phyloP scores from a whole-genome alignment of 352 stramenopile species.

The Globisporangium viniferum region DNA sequence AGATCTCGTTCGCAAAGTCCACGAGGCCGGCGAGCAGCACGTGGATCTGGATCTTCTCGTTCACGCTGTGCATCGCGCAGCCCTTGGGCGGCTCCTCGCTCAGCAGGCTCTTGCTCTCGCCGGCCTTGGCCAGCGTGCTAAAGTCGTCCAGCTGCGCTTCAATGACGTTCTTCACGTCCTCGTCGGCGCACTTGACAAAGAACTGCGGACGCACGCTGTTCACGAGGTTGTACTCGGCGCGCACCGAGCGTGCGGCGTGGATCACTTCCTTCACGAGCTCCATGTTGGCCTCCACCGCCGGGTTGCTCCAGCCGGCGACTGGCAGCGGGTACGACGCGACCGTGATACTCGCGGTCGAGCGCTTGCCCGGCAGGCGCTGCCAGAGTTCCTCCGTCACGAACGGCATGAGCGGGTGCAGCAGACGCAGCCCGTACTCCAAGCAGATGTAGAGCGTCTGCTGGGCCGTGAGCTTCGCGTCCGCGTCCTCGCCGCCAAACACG shows the following conservation, averaged over 20 bases:
- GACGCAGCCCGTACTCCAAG: constrained; percentile 77
- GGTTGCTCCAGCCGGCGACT: constrained; percentile 83
- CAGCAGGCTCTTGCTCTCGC: constrained; percentile 87
- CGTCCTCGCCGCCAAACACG: constrained; percentile 86
- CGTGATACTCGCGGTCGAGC: constrained; percentile 67
- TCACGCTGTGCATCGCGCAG: constrained; percentile 92
- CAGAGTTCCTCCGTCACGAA: constrained; percentile 96
- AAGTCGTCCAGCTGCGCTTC: constrained; percentile 93
- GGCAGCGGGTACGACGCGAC: constrained; percentile 76
- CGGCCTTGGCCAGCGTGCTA: constrained; percentile 92
- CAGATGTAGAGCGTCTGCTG: constrained; percentile 86
- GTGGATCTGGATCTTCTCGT: constrained; percentile 91
- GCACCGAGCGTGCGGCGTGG: constrained; percentile 94
- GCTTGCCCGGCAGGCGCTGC: constrained; percentile 80
- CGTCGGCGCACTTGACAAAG: constrained; percentile 89
- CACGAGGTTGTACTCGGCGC: constrained; percentile 78
- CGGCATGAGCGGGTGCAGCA: constrained; percentile 98
- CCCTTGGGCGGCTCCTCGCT: constrained; percentile 76
- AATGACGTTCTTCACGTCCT: constrained; percentile 66
- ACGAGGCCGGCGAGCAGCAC: constrained; percentile 83
- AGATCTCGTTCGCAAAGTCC: constrained; percentile 88
- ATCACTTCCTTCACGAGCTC: constrained; percentile 93
- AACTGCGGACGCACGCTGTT: constrained; percentile 80
- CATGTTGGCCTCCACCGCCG: constrained; percentile 91
- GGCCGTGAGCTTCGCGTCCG: constrained; percentile 66